Percentiles rank a stretch among this genome's conserved stretches.
Conservation (phyloP, 2,329 filamentous ascomycete species). For the Pseudogymnoascus sp. region DNA sequence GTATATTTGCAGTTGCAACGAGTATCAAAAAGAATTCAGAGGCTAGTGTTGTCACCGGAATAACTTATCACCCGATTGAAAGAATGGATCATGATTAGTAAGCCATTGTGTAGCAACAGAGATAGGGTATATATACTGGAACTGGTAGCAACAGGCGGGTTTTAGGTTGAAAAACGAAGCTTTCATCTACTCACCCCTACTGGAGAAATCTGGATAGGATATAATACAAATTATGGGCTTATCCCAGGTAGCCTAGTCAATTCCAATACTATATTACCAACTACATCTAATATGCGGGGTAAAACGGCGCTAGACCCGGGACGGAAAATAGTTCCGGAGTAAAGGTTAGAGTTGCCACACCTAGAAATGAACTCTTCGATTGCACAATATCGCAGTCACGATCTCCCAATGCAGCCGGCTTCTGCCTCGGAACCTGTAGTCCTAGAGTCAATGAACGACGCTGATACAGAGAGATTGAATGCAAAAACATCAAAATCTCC, state of each 20-base stretch:
- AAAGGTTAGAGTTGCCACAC: not conserved
- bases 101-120: too few species aligned
- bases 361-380: not conserved
- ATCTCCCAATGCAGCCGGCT: not conserved
- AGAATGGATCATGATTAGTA: too few species aligned
- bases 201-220: too few species aligned
- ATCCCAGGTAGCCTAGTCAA: too few species aligned
- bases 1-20: not conserved
- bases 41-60: not conserved
- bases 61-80: not conserved
- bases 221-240: too few species aligned
- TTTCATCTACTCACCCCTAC: too few species aligned
- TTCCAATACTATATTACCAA: too few species aligned
- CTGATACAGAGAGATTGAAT: not conserved
- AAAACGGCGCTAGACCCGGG: not conserved
- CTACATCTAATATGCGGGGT: not conserved
- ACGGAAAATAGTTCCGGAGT: not conserved
- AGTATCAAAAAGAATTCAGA: not conserved
- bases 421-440: not conserved
- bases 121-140: too few species aligned
- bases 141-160: too few species aligned
- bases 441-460: not conserved
- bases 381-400: not conserved
- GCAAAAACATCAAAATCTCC: not conserved
- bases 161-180: too few species aligned